A percentile compares a stretch with the other conserved stretches of the same genome.
Evolutionary conservation across 108 stramenopile species (phyloP).

Genomic region (Fragilariopsis cylindrus): DNA sequence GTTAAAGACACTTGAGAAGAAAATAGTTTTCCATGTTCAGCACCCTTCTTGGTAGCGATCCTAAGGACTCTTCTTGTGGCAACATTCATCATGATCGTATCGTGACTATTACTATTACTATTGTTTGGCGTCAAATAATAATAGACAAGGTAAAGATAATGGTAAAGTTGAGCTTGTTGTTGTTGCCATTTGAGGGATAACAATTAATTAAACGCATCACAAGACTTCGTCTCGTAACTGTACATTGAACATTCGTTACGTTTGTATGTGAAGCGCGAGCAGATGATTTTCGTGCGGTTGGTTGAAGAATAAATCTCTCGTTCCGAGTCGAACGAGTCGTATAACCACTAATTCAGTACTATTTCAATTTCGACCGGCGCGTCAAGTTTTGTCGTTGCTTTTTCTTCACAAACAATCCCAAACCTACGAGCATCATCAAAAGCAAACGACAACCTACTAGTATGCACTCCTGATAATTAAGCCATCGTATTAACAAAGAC

Average conservation of each 20-base stretch:
- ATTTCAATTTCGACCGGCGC: not conserved
- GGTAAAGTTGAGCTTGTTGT: no score
- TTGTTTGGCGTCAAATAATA: not conserved
- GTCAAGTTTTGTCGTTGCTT: not conserved
- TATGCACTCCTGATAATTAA: not conserved
- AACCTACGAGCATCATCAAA: not conserved
- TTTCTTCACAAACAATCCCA: not conserved
- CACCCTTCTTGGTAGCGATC: conserved; percentile 23
- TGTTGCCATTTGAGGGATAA: no score
- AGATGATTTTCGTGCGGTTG: no score
- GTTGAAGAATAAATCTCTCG: no score
- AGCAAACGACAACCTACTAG: not conserved
- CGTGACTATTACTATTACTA: not conserved
- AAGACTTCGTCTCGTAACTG: no score
- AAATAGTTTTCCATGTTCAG: conserved; percentile 20
- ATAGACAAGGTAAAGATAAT: not conserved
- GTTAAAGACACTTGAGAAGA: conserved; percentile 22
- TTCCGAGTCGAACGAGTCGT: no score
- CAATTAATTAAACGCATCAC: no score
- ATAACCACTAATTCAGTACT: no score
- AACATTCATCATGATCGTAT: conserved; percentile 31
- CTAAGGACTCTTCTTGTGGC: conserved; percentile 30
- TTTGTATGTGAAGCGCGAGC: no score
- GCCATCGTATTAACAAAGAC: not conserved
- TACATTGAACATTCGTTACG: no score